A percentile compares a stretch with the other conserved stretches of the same genome.
These are phyloP conservation scores for Penicillium sp. DNA, from an alignment of 2,329 filamentous ascomycete species.

Conservation along the genomic window DNA sequence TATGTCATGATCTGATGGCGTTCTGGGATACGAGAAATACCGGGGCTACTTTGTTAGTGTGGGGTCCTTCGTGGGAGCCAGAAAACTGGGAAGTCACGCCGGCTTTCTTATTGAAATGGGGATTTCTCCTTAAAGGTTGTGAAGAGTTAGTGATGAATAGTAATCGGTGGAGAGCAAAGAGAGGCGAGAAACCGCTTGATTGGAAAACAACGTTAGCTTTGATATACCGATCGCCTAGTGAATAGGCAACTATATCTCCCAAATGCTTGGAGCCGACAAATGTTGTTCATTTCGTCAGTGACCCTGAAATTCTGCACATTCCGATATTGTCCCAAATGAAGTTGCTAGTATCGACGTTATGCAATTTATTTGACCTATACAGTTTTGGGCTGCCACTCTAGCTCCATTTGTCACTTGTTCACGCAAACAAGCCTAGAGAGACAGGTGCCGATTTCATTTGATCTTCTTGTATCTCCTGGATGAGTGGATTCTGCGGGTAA, in stretches of 20 bases:
- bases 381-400: too few relatives aligned
- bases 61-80: conserved; percentile 39
- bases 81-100: conserved; percentile 42
- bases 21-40: conserved; percentile 25
- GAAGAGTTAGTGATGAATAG: conserved; percentile 34
- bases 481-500: too few relatives aligned
- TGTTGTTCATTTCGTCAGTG: too few relatives aligned
- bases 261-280: background rate
- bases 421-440: too few relatives aligned
- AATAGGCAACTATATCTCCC: background rate
- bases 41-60: conserved; percentile 32
- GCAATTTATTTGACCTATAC: too few relatives aligned
- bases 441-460: too few relatives aligned
- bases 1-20: conserved; percentile 39
- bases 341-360: too few relatives aligned
- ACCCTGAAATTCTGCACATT: too few relatives aligned
- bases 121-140: conserved; percentile 37
- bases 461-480: too few relatives aligned
- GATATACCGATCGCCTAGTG: background rate
- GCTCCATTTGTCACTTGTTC: too few relatives aligned
- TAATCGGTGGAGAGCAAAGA: conserved; percentile 36
- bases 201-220: conserved; percentile 8
- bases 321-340: too few relatives aligned
- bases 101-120: conserved; percentile 39
- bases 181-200: conserved; percentile 33